Evolutionary conservation across 257 asterid species (phyloP).

Genomic region (Paraleonurus japonicus): DNA sequence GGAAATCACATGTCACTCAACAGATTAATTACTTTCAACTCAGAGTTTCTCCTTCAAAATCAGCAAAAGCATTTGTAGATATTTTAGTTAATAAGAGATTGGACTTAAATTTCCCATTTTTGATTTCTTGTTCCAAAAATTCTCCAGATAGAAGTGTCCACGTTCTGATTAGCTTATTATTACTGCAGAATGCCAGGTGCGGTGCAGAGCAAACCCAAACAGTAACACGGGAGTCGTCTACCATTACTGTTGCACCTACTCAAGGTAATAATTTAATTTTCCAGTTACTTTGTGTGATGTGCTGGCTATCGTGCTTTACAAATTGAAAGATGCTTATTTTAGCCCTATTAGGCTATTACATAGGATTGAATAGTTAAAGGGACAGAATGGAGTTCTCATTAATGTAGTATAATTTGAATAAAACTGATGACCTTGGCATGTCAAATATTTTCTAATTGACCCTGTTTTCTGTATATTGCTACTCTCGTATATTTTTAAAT

Average conservation of each 20-base stretch:
- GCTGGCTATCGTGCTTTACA: not conserved
- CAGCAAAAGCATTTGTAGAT: not conserved
- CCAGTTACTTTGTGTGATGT: not conserved
- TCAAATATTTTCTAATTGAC: not conserved
- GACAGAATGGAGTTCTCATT: not conserved
- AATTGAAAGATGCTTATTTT: not conserved
- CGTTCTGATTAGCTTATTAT: conserved; percentile 12
- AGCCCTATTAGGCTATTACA: not conserved
- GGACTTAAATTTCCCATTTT: not conserved
- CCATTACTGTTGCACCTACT: conserved; percentile 82
- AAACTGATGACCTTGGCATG: not conserved
- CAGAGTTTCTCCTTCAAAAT: not conserved
- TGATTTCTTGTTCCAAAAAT: not conserved
- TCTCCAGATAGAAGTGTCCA: not conserved
- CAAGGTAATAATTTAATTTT: conserved; percentile 50
- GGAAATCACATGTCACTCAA: not conserved
- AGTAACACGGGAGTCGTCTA: conserved; percentile 79
- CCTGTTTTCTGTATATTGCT: not conserved
- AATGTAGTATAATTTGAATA: not conserved
- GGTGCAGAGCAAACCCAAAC: conserved; percentile 76
- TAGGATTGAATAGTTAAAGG: not conserved
- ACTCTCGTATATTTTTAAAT: not conserved
- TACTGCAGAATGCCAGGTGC: conserved; percentile 73
- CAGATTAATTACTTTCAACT: not conserved
- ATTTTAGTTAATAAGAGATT: not conserved